Base-by-base conservation (phyloP, 2,329 filamentous ascomycete genomes). In the Pseudogymnoascus sp. region DNA sequence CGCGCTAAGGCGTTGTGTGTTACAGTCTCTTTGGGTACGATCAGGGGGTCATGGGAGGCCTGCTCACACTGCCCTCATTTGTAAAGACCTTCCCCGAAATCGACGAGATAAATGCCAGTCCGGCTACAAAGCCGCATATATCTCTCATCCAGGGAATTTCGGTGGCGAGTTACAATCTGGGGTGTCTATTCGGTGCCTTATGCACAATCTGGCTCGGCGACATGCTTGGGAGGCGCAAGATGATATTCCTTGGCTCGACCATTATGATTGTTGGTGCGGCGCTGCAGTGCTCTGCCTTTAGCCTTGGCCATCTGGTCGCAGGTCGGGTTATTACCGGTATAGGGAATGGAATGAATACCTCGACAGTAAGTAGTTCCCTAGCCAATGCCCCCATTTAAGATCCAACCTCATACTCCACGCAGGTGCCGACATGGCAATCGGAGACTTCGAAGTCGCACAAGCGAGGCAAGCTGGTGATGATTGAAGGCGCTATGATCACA, bases 21-120 rank as follows among this genome's bases (percentile, higher is more conserved):
- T 23, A 50, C 59, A 78, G 74, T 44, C 74, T 78, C 18, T 79
- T 83, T 66, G 81, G 81, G 53, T 83, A 82, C 85, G 87, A 90
- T 73, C 86, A 89, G 74, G 84, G 87, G 72, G 87, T 90, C 11
- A 90, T 88, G 82, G 88, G 86, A 47, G 85, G 85, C 64, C 84
- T 92, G 66, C 76, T 92, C 63, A 90, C 87, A 3, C 79, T 91
- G 67, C 74, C 79, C 21, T 79, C 79, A 14, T 90, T 88, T 68
- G 76, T 84, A 1, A 69, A 73, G 1, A 74, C 76, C 14, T 86
- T 86, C 66, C 83, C 82, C 0, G 70, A 77, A 38, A 82, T 84
- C 66, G 80, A 84, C 69, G 78, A 1, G 31, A 64, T 60, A 40
- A 65, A 69, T 62, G 60, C 60, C 6, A 60, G 35, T n/a, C 18